Evolutionary conservation across 2,329 filamentous ascomycete genomes (phyloP), one percentile per base, ranked within the genome.

Genomic region (Pleurostoma richardsiae): DNA sequence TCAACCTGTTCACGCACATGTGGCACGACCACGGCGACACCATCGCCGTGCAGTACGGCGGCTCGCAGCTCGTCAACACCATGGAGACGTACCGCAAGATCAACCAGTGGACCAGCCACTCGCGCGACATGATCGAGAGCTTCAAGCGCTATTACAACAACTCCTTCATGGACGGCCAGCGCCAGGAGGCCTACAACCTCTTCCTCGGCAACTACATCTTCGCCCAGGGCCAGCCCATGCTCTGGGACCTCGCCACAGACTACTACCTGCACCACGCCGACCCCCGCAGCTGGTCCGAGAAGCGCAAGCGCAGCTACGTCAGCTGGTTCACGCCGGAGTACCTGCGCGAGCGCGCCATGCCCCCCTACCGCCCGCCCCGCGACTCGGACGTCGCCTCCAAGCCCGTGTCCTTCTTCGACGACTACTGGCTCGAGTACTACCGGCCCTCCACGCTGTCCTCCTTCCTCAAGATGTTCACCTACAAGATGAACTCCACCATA

Each of bases 81-180:
- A 97, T 99, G 91, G 91, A 95, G 54, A 99, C 94, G 4, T 99
- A 99, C 65, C 87, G 94, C 48, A 97, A 97, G 68, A 95, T 96
- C 64, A 97, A 97, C 56, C 92, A 97, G 64, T 99, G 94, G 94
- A 95, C 90, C 28, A 96, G 90, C 57, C 90, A 96, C 64, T 96
- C 92, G 3, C 81, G 94, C 55, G 94, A 99, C 65, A 97, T 99
- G 92, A 91, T 99, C 27, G 94, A 99, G 69, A 96, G 90, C 64
- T 96, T 99, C 73, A 99, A 97, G 66, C 82, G 94, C 29, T 99
- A 97, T 65, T 99, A 99, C 67, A 96, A 97, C 69, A 99, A 99
- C 61, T 59, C 92, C 0, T 99, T 99, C 63, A 79, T 99, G 6
- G 94, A 99, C 64, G 91, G 87, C n/a, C 94, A 99, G 62, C 83